Conservation (phyloP, 1,139 yeast genomes). For the Magnusiomyces tetraspermus region DNA sequence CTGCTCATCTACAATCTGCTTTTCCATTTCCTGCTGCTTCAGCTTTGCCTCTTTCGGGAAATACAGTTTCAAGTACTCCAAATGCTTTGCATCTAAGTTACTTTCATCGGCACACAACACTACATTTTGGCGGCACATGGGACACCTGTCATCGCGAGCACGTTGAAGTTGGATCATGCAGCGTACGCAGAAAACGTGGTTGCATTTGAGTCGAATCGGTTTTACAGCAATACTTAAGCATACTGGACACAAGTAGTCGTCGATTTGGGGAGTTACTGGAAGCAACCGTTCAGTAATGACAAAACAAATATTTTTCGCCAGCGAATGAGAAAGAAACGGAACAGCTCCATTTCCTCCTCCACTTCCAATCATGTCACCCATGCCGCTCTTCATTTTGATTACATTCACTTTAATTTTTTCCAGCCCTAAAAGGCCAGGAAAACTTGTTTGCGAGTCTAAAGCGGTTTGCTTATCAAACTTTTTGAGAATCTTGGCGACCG, state of each 20-base stretch:
- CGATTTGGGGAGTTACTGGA: slow-evolving; percentile 57
- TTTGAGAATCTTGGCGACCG: slow-evolving; percentile 57
- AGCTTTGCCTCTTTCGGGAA: slow-evolving; percentile 61
- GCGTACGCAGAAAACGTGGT: slow-evolving; percentile 61
- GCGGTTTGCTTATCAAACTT: slow-evolving; percentile 68
- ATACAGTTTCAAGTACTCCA: slow-evolving; percentile 46
- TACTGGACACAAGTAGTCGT: slow-evolving; percentile 65
- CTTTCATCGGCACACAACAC: slow-evolving; percentile 49
- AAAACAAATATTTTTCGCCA: slow-evolving; percentile 47
- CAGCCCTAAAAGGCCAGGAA: slow-evolving; percentile 20
- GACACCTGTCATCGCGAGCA: slow-evolving; percentile 50
- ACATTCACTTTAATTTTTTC: not conserved
- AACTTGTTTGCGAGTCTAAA: slow-evolving; percentile 35
- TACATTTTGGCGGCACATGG: slow-evolving; percentile 53
- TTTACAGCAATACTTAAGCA: slow-evolving; percentile 62
- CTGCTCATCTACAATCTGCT: slow-evolving; percentile 42
- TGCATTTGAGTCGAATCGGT: slow-evolving; percentile 55
- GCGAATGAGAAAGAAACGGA: slow-evolving; percentile 42
- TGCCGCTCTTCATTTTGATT: not conserved
- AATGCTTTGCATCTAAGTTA: slow-evolving; percentile 48
- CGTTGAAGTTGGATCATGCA: slow-evolving; percentile 61
- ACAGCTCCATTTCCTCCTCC: no score
- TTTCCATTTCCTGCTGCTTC: slow-evolving; percentile 50
- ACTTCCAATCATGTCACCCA: no score
- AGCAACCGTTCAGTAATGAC: slow-evolving; percentile 48